A percentile compares a stretch with the other conserved stretches of the same genome.
phyloP scores from a whole-genome alignment of 306 rosid species.

The Prunus salicina region DNA sequence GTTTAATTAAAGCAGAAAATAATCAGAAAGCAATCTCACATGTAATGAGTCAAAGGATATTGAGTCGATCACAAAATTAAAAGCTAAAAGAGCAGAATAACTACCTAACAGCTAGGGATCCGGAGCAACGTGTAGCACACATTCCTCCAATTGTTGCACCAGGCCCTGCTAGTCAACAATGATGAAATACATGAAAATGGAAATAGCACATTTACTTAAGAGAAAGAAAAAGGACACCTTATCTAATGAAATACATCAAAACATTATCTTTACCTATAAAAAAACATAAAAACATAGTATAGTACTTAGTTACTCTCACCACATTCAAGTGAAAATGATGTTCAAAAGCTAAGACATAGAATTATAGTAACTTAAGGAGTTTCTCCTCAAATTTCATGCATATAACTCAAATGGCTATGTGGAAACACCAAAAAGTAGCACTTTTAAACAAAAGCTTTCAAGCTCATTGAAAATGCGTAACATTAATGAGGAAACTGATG shows the following conservation, averaged over 20 bases:
- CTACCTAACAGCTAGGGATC: slow-evolving; percentile 94
- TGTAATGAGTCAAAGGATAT: not conserved
- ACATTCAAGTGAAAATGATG: not conserved
- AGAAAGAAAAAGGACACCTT: not conserved
- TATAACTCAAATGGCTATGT: not conserved
- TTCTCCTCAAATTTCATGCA: not conserved
- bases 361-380: not conserved
- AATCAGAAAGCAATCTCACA: not conserved
- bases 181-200: not conserved
- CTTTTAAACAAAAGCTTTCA: not conserved
- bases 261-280: not conserved
- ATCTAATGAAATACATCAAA: not conserved
- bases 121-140: slow-evolving; percentile 99
- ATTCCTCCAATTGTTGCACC: slow-evolving; percentile 99
- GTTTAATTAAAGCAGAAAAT: not conserved
- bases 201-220: not conserved
- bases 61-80: not conserved
- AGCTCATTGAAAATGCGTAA: not conserved
- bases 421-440: not conserved
- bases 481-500: not conserved
- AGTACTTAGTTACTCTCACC: not conserved
- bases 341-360: not conserved
- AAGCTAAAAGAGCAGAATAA: slow-evolving; percentile 4
- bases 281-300: not conserved
- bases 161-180: slow-evolving; percentile 65